Base-by-base conservation (phyloP, 208 protist genomes). In the Leishmania mexicana region DNA sequence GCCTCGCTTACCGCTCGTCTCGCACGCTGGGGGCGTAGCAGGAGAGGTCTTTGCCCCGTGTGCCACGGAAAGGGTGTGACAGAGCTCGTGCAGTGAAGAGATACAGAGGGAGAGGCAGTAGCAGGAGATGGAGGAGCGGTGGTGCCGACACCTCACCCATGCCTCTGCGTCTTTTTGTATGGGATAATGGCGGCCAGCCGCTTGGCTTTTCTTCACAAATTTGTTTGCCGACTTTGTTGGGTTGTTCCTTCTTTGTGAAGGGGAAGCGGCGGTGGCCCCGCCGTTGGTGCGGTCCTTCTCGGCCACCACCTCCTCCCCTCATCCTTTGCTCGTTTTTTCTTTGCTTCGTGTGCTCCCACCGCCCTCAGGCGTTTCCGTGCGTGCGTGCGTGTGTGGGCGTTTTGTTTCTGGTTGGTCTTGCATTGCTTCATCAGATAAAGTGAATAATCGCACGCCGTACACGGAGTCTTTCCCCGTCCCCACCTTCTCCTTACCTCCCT, bases 1-100 rank as follows among this genome's bases (percentile, higher is more conserved):
- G 92, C 93, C 40, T 89, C 90, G 28, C 81, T 94, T n/a, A 84
- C 87, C 7, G 75, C 83, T 10, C 90, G 93, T 47, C 87, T 93
- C 3, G 89, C 85, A 19, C 79, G 79, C 40, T 35, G 60, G 8
- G 24, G 78, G 17, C 83, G 83, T 45, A 64, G 51, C 11, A 85
- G 83, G 17, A 89, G 88, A 11, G 83, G 75, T 31, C 64, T 80
- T 10, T 96, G 93, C 51, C 93, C 93, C 11, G 87, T 84, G 4
- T 96, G 93, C 71, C 81, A 88, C 28, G 87, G 89, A 42, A 86
- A 88, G 49, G 82, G 80, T n/a, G 38, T 53, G 28, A 49, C 45
- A 51, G 82, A 85, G 13, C 35, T 85, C 17, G n/a, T 79, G 31
- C 68, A 78, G 21, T 42, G 74, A 60, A 40, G 49, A 2, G 45